Percentiles rank a stretch among this genome's conserved stretches.
Evolutionary conservation across 371 early-diverging fungal species (phyloP).

Genomic region (Basidiobolus meristosporus): DNA sequence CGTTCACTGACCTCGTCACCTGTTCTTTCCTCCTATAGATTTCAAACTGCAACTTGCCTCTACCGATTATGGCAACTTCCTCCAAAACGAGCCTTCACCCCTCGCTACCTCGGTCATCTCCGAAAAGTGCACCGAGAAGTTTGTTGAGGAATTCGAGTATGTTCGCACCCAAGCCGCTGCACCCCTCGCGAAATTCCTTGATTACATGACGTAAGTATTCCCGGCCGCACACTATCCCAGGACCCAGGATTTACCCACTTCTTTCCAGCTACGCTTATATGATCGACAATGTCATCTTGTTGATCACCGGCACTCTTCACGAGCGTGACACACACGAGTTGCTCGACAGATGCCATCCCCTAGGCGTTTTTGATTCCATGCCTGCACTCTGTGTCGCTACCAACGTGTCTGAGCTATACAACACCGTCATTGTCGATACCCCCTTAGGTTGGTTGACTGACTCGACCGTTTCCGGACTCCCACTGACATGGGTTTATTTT

Average conservation of each 20-base stretch:
- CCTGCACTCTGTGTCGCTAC: constrained; percentile 94
- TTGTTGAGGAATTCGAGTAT: constrained; percentile 86
- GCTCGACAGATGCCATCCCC: constrained; percentile 87
- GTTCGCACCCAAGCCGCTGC: constrained; percentile 67
- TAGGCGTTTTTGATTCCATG: constrained; percentile 93
- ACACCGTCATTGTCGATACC: constrained; percentile 90
- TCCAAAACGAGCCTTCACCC: constrained; percentile 92
- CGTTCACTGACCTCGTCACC: background rate
- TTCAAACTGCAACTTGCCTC: constrained; percentile 80
- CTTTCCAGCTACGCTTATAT: constrained; percentile 80
- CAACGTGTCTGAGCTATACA: constrained; percentile 86
- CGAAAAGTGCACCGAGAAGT: constrained; percentile 68
- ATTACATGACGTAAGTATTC: constrained; percentile 79
- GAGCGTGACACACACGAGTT: constrained; percentile 94
- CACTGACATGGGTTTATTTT: constrained; percentile 1
- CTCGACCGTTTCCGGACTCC: background rate
- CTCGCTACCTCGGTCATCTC: constrained; percentile 82
- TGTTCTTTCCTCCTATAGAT: too few species aligned
- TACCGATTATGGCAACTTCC: constrained; percentile 86
- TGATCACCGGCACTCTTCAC: constrained; percentile 95
- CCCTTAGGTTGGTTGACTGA: constrained; percentile 46
- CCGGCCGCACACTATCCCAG: background rate
- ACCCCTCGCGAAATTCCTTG: constrained; percentile 75
- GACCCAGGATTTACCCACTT: background rate
- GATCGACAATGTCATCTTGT: constrained; percentile 96